Conservation (phyloP, 768 basidiomycete species). For the Phlebiopsis flavidoalba region DNA sequence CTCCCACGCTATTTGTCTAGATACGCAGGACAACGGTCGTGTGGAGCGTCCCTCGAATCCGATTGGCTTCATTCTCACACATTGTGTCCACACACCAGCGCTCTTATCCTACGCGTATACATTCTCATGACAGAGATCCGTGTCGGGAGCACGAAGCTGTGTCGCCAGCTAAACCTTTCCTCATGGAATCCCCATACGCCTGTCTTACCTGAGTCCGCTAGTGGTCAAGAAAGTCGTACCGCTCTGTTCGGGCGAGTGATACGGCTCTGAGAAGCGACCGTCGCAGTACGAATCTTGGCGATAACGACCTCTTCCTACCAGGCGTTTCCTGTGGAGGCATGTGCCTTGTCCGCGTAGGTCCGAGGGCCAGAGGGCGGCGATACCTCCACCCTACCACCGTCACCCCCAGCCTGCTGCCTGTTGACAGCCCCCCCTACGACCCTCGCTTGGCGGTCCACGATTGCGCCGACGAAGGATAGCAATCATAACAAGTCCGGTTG, state of each 20-base stretch:
- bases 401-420: not conserved
- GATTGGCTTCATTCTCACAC: constrained; percentile 2
- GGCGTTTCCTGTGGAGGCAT: not conserved
- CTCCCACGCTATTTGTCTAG: not conserved
- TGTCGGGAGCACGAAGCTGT: not conserved
- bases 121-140: not conserved
- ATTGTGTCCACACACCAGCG: not conserved
- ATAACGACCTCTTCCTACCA: not conserved
- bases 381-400: not conserved
- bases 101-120: not conserved
- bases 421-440: not conserved
- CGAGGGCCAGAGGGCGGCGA: not conserved
- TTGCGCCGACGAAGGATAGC: too few species aligned
- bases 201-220: not conserved
- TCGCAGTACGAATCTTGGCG: not conserved
- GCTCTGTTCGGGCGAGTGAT: constrained; percentile 11
- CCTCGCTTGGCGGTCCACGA: not conserved
- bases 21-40: not conserved
- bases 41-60: not conserved
- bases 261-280: constrained; percentile 15
- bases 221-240: constrained; percentile 5
- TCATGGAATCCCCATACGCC: not conserved
- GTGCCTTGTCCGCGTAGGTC: not conserved
- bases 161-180: not conserved
- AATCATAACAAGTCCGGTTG: too few species aligned